Percentiles rank a stretch among this genome's conserved stretches.
Conservation (phyloP, 2,329 filamentous ascomycete species). For the Neofusicoccum parvum region DNA sequence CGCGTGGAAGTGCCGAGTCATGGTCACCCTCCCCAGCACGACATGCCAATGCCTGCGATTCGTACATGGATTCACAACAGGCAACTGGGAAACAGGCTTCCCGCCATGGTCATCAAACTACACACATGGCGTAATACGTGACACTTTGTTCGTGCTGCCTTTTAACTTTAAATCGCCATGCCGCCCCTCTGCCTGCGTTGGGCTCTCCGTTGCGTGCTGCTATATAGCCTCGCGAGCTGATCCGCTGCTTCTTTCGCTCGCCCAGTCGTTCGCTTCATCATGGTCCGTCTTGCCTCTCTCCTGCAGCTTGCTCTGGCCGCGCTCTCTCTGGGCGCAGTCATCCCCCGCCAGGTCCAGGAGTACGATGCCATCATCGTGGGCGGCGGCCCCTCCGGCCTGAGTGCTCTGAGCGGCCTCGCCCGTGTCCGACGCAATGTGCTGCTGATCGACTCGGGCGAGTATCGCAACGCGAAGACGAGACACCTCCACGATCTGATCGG, state of each 20-base stretch:
- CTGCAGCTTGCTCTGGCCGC: background rate
- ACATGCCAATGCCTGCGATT: too few species aligned
- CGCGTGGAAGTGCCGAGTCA: too few species aligned
- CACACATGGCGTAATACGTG: background rate
- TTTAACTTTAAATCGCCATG: background rate
- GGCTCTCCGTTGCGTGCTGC: too few species aligned
- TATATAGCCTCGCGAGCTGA: too few species aligned
- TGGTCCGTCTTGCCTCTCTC: background rate
- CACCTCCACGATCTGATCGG: constrained; percentile 6
- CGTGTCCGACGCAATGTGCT: constrained; percentile 44
- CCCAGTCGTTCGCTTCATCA: background rate
- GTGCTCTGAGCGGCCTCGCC: constrained; percentile 43
- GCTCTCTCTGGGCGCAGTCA: background rate
- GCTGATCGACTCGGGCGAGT: constrained; percentile 47
- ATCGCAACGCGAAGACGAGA: constrained; percentile 41
- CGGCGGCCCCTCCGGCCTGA: constrained; percentile 50
- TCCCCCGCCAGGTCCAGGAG: constrained; percentile 1
- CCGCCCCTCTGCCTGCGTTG: background rate
- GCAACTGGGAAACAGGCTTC: background rate
- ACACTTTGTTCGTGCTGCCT: background rate
- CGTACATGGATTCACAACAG: background rate
- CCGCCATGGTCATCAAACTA: background rate
- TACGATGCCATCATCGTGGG: constrained; percentile 46
- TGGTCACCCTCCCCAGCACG: too few species aligned
- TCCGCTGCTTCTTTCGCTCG: background rate